These are phyloP conservation scores for Sporopachydermia lactativora DNA, from an alignment of 805 yeast species.

Conservation along the genomic window DNA sequence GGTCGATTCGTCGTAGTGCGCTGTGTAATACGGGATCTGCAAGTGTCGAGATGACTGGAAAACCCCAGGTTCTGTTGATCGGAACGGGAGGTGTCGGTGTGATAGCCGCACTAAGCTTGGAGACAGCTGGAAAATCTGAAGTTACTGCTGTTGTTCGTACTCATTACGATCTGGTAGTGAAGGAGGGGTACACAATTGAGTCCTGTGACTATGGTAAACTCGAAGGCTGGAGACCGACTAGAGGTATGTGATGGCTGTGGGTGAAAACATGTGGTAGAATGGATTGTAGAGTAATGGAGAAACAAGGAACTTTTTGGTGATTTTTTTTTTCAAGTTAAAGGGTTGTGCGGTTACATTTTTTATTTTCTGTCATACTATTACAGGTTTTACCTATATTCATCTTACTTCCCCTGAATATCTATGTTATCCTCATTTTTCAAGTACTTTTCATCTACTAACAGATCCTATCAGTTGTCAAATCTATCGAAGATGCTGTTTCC, in stretches of 20 bases:
- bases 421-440: no score
- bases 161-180: slow-evolving; percentile 37
- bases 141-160: slow-evolving; percentile 56
- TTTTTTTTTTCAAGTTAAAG: no score
- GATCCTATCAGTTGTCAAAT: background rate
- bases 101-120: slow-evolving; percentile 53
- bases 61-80: slow-evolving; percentile 37
- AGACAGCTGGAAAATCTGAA: slow-evolving; percentile 29
- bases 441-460: no score
- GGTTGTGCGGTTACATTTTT: no score
- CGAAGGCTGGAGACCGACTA: slow-evolving; percentile 37
- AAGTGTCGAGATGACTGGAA: slow-evolving; percentile 1
- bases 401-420: no score
- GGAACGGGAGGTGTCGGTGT: slow-evolving; percentile 88
- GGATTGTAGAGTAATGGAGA: no score
- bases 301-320: no score
- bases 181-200: slow-evolving; percentile 42
- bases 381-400: no score
- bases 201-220: slow-evolving; percentile 50
- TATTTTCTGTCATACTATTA: no score
- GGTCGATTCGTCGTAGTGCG: no score
- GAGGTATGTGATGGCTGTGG: slow-evolving; percentile 13
- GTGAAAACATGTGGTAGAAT: no score
- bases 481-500: background rate
- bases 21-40: no score